phyloP scores from a whole-genome alignment of 2,329 filamentous ascomycete genomes.

The Xylaria sp. region DNA sequence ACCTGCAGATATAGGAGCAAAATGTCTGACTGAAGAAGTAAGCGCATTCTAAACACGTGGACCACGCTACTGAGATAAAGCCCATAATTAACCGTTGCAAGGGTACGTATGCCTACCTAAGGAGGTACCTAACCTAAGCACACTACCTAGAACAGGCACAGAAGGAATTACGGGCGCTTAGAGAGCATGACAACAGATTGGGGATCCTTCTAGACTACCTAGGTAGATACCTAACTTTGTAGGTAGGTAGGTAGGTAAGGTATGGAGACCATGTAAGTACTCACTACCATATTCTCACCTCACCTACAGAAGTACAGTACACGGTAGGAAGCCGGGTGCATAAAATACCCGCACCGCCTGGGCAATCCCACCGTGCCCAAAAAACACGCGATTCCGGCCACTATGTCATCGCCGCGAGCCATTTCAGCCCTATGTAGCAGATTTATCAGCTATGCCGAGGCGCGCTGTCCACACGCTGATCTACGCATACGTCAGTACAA shows the following conservation, averaged over 20 bases:
- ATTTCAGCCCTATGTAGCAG: constrained; percentile 4
- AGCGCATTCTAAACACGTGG: neutral
- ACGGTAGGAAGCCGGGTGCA: neutral
- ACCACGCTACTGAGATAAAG: constrained; percentile 1
- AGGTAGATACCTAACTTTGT: neutral
- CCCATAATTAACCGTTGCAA: constrained; percentile 30
- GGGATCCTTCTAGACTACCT: neutral
- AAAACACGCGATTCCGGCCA: neutral
- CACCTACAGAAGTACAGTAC: too few relatives aligned
- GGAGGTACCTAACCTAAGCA: too few relatives aligned
- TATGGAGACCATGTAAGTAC: too few relatives aligned
- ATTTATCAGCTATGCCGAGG: neutral
- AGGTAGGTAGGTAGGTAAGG: neutral
- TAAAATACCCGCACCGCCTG: neutral
- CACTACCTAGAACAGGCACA: neutral
- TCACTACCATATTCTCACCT: too few relatives aligned
- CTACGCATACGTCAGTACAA: neutral
- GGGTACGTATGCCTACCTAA: neutral
- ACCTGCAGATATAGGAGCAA: neutral
- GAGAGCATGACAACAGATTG: constrained; percentile 26
- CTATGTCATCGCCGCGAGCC: constrained; percentile 8
- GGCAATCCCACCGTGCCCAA: neutral
- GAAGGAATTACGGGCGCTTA: constrained; percentile 25
- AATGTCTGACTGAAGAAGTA: neutral
- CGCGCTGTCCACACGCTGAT: neutral